Conservation (phyloP, 345 rosid genomes). For the Gynandropsis gynandra region DNA sequence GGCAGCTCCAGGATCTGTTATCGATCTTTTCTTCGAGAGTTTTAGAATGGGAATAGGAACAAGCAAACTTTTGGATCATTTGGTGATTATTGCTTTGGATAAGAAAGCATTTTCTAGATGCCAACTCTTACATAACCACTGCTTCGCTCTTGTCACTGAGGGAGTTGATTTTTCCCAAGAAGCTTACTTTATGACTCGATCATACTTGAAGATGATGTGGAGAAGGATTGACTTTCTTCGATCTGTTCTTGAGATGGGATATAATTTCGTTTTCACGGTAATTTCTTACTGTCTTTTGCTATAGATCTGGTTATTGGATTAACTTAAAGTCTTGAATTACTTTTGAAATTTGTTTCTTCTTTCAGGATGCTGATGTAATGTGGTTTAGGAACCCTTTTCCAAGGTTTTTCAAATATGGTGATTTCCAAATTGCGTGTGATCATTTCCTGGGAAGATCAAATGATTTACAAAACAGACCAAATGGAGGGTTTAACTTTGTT, state of each 20-base stretch:
- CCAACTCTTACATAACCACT: conserved; percentile 43
- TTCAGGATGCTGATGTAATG: conserved; percentile 92
- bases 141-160: conserved; percentile 60
- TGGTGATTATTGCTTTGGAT: conserved; percentile 76
- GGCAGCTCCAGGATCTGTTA: conserved; percentile 55
- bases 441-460: conserved; percentile 46
- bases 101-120: conserved; percentile 58
- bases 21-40: conserved; percentile 78
- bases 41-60: conserved; percentile 61
- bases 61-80: conserved; percentile 46
- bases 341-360: background rate
- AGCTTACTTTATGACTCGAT: conserved; percentile 77
- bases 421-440: conserved; percentile 87
- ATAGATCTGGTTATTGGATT: no score
- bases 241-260: conserved; percentile 77
- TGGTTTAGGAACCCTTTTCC: conserved; percentile 88
- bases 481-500: conserved; percentile 70
- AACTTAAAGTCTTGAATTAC: no score
- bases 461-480: conserved; percentile 48
- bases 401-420: conserved; percentile 51
- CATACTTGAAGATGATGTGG: conserved; percentile 94
- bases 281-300: background rate
- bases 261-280: conserved; percentile 87
- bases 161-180: conserved; percentile 62
- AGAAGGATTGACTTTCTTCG: conserved; percentile 70